These are phyloP conservation scores for Fusarium nematophilum DNA, from an alignment of 2,329 filamentous ascomycete species.

Conservation along the genomic window DNA sequence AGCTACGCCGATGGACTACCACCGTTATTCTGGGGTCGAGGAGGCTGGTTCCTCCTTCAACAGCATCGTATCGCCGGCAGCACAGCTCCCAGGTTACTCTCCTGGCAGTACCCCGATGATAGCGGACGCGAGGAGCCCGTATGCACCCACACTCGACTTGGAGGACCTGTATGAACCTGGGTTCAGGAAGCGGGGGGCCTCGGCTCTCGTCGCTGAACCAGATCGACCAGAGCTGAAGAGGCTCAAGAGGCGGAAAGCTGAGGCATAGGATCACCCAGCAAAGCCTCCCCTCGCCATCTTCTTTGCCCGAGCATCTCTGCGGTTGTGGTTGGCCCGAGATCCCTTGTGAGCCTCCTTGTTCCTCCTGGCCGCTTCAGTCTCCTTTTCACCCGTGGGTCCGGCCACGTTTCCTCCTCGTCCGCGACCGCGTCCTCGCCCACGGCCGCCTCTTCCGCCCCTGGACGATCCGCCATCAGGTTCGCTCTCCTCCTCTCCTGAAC, in stretches of 20 bases:
- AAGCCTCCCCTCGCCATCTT: constrained; percentile 70
- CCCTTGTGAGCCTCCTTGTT: constrained; percentile 87
- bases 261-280: constrained; percentile 44
- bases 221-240: constrained; percentile 21
- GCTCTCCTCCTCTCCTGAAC: constrained; percentile 67
- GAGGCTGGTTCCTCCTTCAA: constrained; percentile 50
- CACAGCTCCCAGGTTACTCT: constrained; percentile 12
- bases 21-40: constrained; percentile 50
- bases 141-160: constrained; percentile 50
- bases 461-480: constrained; percentile 59
- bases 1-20: constrained; percentile 54
- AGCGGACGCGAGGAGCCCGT: constrained; percentile 52
- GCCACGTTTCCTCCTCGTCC: constrained; percentile 70
- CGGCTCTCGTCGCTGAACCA: neutral
- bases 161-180: constrained; percentile 47
- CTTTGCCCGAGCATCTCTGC: constrained; percentile 75
- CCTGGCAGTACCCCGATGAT: constrained; percentile 48
- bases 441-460: constrained; percentile 60
- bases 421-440: constrained; percentile 62
- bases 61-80: constrained; percentile 41
- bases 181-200: constrained; percentile 24
- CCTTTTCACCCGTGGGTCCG: constrained; percentile 74
- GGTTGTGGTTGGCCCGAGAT: constrained; percentile 86
- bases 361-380: constrained; percentile 76
- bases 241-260: constrained; percentile 35